Conservation (phyloP, 352 stramenopile genomes). For the Phytophthora uliginosa region DNA sequence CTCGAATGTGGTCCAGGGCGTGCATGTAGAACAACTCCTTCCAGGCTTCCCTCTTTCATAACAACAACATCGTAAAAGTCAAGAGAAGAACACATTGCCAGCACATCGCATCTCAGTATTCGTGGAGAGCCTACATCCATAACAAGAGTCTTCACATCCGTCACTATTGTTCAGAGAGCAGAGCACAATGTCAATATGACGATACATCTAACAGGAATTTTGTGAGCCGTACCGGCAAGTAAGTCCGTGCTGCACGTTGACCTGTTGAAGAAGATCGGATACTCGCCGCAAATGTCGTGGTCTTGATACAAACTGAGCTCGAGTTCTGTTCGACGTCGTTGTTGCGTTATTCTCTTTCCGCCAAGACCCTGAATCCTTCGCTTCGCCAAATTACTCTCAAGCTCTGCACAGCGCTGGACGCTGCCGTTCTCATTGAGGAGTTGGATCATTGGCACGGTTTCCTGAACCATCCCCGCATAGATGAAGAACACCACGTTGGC, state of each 20-base stretch:
- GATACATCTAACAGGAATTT: no score
- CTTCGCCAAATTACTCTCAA: conserved; percentile 41
- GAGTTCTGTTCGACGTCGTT: conserved; percentile 60
- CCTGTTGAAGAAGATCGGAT: conserved; percentile 73
- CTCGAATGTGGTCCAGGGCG: conserved; percentile 70
- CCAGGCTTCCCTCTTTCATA: conserved; percentile 74
- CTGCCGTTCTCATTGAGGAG: conserved; percentile 73
- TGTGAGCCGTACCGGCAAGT: conserved; percentile 33
- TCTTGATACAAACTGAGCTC: conserved; percentile 86
- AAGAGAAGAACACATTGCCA: not conserved
- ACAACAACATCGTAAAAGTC: not conserved
- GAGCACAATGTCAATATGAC: not conserved
- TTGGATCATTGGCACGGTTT: conserved; percentile 77
- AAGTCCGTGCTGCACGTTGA: conserved; percentile 70
- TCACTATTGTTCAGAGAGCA: conserved; percentile 44
- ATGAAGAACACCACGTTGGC: conserved; percentile 85
- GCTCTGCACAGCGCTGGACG: conserved; percentile 47
- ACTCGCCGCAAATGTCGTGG: conserved; percentile 84
- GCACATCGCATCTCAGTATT: not conserved
- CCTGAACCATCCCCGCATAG: conserved; percentile 81
- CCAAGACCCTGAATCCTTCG: conserved; percentile 36
- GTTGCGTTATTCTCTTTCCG: conserved; percentile 46
- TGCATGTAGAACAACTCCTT: conserved; percentile 85
- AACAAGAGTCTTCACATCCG: conserved; percentile 82
- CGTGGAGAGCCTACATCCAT: conserved; percentile 68